A percentile compares a stretch with the other conserved stretches of the same genome.
These are phyloP conservation scores for Athelia psychrophila DNA, from an alignment of 1,284 basidiomycete species.

Conservation along the genomic window DNA sequence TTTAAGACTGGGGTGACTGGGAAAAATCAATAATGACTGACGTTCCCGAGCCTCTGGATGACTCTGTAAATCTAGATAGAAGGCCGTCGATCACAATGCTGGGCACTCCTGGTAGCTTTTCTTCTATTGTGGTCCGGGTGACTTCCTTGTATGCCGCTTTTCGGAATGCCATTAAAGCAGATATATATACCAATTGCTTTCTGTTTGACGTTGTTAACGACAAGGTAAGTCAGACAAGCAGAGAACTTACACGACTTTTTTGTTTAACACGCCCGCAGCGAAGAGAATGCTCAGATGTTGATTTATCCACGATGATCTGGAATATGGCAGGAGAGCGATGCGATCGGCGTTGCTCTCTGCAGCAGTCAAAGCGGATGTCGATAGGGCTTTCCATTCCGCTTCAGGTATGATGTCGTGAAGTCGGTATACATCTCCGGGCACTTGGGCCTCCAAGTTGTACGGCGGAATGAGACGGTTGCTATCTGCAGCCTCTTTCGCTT, in stretches of 20 bases:
- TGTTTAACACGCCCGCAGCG: constrained; percentile 46
- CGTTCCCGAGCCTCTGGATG: constrained; percentile 58
- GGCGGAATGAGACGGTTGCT: constrained; percentile 71
- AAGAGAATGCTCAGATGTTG: constrained; percentile 48
- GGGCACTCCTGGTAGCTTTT: constrained; percentile 60
- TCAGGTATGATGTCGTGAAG: constrained; percentile 76
- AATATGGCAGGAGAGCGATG: constrained; percentile 55
- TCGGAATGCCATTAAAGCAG: constrained; percentile 72
- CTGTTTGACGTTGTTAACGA: constrained; percentile 34
- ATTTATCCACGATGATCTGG: constrained; percentile 67
- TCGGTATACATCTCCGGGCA: constrained; percentile 74
- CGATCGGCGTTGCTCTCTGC: constrained; percentile 49
- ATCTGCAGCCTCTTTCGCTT: constrained; percentile 61
- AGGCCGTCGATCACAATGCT: constrained; percentile 70
- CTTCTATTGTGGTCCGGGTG: constrained; percentile 48
- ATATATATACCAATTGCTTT: constrained; percentile 77
- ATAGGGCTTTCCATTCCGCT: constrained; percentile 69
- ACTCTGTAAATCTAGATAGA: constrained; percentile 79
- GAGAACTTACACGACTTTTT: constrained; percentile 48
- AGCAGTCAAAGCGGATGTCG: constrained; percentile 50
- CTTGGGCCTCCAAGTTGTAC: constrained; percentile 61
- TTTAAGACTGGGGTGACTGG: constrained; percentile 4
- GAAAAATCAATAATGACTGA: constrained; percentile 27
- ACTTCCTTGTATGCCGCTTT: constrained; percentile 41
- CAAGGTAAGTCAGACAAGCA: constrained; percentile 2